Conservation (phyloP, 1,284 basidiomycete species). For the Meira nashicola region DNA sequence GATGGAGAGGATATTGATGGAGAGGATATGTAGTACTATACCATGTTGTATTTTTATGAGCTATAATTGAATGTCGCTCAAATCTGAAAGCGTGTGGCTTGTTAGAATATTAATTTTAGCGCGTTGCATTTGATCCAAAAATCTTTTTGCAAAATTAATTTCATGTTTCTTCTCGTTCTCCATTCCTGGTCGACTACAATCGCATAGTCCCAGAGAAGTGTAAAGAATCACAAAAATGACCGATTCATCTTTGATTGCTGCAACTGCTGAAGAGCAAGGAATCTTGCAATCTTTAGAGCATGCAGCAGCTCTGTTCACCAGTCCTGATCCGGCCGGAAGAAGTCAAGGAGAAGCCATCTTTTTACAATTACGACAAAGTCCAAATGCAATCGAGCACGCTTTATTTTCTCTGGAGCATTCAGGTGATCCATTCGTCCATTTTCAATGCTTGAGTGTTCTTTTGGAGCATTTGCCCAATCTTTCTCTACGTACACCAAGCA, state of each 20-base stretch:
- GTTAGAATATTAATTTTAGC: too few relatives aligned
- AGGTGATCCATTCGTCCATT: slow-evolving; percentile 32
- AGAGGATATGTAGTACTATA: too few relatives aligned
- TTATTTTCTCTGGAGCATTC: slow-evolving; percentile 34
- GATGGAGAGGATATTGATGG: too few relatives aligned
- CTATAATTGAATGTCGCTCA: too few relatives aligned
- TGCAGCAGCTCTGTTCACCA: slow-evolving; percentile 31
- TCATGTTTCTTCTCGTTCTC: too few relatives aligned
- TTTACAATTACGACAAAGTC: slow-evolving; percentile 30
- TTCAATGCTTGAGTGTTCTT: slow-evolving; percentile 31
- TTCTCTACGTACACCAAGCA: slow-evolving; percentile 16
- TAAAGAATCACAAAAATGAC: background rate
- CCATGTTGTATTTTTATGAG: too few relatives aligned
- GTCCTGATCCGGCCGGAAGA: slow-evolving; percentile 29
- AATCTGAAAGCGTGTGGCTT: too few relatives aligned
- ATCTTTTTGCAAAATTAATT: too few relatives aligned
- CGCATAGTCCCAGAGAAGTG: too few relatives aligned
- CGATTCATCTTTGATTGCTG: slow-evolving; percentile 16
- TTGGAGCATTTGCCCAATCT: slow-evolving; percentile 29
- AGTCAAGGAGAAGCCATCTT: slow-evolving; percentile 37
- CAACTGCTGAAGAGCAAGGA: slow-evolving; percentile 29
- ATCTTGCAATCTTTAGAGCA: slow-evolving; percentile 32
- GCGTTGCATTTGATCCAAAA: too few relatives aligned
- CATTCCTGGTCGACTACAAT: too few relatives aligned
- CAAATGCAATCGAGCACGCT: slow-evolving; percentile 35